Conservation (phyloP, 371 early-diverging fungal species). For the Entomophthora muscae region DNA sequence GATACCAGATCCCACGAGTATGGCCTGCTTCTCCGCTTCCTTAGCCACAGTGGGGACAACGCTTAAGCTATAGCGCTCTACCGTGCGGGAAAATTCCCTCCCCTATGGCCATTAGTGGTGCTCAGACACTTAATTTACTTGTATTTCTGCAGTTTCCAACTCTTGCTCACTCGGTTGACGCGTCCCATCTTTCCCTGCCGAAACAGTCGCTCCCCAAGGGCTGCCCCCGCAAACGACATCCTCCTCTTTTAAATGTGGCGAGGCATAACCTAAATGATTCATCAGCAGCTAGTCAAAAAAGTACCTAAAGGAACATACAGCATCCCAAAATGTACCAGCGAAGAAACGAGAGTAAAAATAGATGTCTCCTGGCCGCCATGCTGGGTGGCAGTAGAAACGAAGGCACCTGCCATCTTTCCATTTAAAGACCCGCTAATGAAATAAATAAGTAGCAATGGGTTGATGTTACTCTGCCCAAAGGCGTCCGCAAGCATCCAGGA, state of each 20-base stretch:
- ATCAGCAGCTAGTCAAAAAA: conserved; percentile 3
- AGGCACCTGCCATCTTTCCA: conserved; percentile 57
- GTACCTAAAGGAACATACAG: conserved; percentile 58
- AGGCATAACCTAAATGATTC: conserved; percentile 15
- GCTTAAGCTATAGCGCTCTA: background rate
- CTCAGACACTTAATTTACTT: conserved; percentile 29
- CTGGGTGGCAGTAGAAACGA: conserved; percentile 52
- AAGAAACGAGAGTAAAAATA: conserved; percentile 38
- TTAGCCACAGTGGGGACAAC: background rate
- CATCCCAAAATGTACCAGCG: conserved; percentile 65
- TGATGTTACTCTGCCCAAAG: conserved; percentile 29
- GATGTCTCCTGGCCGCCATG: conserved; percentile 71
- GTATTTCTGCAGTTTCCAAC: conserved; percentile 34
- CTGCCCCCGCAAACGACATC: conserved; percentile 38
- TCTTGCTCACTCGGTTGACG: conserved; percentile 44
- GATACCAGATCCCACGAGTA: background rate
- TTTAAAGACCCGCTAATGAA: conserved; percentile 28
- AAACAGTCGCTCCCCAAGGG: conserved; percentile 27
- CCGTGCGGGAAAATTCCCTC: background rate
- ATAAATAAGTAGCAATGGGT: background rate
- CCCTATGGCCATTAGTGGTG: background rate
- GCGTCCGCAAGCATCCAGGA: conserved; percentile 49
- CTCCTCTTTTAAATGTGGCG: conserved; percentile 26
- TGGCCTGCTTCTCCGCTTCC: background rate
- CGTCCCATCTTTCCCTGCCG: conserved; percentile 33